Base-by-base conservation (phyloP, 495 filamentous ascomycete species). In the Neurospora pannonica region DNA sequence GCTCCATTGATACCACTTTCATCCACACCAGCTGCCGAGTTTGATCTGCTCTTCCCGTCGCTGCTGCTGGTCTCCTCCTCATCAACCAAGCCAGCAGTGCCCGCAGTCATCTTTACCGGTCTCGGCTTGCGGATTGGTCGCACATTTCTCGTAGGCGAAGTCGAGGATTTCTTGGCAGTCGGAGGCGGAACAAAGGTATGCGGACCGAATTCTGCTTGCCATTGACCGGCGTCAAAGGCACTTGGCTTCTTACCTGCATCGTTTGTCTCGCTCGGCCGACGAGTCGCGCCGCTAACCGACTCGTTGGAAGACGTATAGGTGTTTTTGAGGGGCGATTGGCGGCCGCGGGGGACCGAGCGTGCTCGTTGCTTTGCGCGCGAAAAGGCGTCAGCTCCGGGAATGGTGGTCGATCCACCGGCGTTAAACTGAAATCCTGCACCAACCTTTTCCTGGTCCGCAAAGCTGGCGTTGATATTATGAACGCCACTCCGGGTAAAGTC, bases 391-490 rank as follows among this genome's bases (percentile, higher is more conserved):
- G 76, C 76, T 9, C 75, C 75, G 3, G 81, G 54, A 67, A 67
- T 67, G 54, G 54, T 71, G 28, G 71, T 43, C 11, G 73, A 28
- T 17, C 77, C 76, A 21, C 85, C 85, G n/a, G 85, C 85, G 71
- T 81, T 86, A 70, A 87, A 87, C 72, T 84, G 77, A 77, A 80
- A 85, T 34, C 72, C 74, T 28, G 74, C 31, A 39, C 73, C 75
- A 34, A 76, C 78, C 39, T 80, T 78, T 19, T 85, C 82, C 36
- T 82, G 81, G 15, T 82, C 76, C 48, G 83, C 82, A 74, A 87
- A 87, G 69, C 87, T 90, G 38, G 91, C 94, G 77, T 93, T 93
- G 81, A 97, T 91, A 75, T 90, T 90, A 77, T 94, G 92, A 39
- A 90, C 85, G 78, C 90, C 94, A 70, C 85, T 87, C 71, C 87